These are phyloP conservation scores for Eucalyptus sideroxylon DNA, from an alignment of 345 rosid species.

Conservation along the genomic window DNA sequence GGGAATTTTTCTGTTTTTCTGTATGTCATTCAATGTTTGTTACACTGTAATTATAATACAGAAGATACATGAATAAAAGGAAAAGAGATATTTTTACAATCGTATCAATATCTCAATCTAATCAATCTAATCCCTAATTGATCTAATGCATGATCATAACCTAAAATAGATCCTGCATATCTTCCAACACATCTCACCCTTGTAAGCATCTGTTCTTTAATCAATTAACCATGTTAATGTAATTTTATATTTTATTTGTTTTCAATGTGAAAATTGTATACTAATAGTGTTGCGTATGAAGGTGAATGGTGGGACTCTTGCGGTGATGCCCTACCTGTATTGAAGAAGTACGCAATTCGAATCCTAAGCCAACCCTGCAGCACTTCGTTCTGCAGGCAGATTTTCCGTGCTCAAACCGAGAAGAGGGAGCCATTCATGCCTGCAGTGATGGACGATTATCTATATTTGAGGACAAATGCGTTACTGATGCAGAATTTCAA, in stretches of 20 bases:
- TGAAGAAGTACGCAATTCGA: not conserved
- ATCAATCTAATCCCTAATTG: no score
- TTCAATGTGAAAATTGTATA: not conserved
- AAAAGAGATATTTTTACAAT: no score
- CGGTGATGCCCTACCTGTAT: not conserved
- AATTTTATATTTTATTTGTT: not conserved
- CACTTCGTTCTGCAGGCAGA: not conserved
- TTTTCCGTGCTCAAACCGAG: not conserved
- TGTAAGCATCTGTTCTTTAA: not conserved
- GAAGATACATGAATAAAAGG: no score
- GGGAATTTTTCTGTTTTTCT: no score
- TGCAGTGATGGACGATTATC: not conserved
- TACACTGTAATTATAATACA: no score
- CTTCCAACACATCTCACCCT: no score
- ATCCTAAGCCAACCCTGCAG: constrained; percentile 4
- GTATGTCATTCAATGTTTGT: no score
- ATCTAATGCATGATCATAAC: no score
- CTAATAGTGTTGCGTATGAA: not conserved
- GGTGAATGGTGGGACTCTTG: constrained; percentile 1
- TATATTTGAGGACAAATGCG: not conserved
- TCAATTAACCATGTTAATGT: not conserved
- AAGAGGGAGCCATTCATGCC: accelerated
- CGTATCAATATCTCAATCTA: no score
- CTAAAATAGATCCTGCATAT: no score
- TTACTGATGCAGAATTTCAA: not conserved